Conservation (phyloP, 257 asterid species). For the Knoxia roxburghii region DNA sequence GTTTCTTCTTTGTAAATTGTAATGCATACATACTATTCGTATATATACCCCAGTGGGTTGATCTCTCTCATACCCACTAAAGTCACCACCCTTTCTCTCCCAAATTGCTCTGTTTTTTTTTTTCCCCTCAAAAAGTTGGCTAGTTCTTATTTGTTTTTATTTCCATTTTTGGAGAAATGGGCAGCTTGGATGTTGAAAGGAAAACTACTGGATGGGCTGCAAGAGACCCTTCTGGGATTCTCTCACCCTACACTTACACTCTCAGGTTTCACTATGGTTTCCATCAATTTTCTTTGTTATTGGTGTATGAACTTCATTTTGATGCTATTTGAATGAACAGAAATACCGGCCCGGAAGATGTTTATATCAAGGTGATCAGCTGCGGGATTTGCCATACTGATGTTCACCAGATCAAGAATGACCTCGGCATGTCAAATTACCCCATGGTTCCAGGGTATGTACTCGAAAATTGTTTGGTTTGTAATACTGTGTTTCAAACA, state of each 20-base stretch:
- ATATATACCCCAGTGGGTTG: not conserved
- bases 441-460: conserved; percentile 97
- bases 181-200: conserved; percentile 57
- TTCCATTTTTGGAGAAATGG: conserved; percentile 30
- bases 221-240: conserved; percentile 73
- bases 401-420: conserved; percentile 78
- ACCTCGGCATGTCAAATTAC: conserved; percentile 90
- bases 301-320: not conserved
- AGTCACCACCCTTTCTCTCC: not conserved
- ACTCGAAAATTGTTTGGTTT: too few species aligned
- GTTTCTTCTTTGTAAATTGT: too few species aligned
- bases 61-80: not conserved
- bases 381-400: conserved; percentile 93
- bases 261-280: conserved; percentile 47
- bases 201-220: conserved; percentile 81
- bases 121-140: not conserved
- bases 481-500: too few species aligned
- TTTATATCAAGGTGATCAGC: conserved; percentile 61
- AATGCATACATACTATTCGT: too few species aligned
- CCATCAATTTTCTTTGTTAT: not conserved
- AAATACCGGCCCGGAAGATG: conserved; percentile 75
- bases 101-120: not conserved
- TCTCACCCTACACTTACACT: conserved; percentile 65
- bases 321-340: conserved; percentile 27
- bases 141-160: too few species aligned